phyloP scores from a whole-genome alignment of 2,329 filamentous ascomycete genomes.

The Raffaelea albimanens region DNA sequence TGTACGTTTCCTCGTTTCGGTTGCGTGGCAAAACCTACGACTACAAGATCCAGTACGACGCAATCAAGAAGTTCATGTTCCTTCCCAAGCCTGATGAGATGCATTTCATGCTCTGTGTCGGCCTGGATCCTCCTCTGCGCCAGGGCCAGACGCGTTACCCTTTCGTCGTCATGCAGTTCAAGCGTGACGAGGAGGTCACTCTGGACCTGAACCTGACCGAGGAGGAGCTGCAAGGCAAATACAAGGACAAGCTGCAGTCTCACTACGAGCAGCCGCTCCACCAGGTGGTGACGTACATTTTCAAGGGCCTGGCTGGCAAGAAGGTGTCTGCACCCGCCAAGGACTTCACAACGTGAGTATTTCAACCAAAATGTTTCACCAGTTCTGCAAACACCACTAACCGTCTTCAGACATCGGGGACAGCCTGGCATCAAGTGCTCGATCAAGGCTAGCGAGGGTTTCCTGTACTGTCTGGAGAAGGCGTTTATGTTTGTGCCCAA shows the following conservation, averaged over 20 bases:
- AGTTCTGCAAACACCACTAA: background rate
- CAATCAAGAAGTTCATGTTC: slow-evolving; percentile 98
- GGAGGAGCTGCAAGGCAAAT: slow-evolving; percentile 71
- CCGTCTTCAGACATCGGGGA: slow-evolving; percentile 61
- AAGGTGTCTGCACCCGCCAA: slow-evolving; percentile 90
- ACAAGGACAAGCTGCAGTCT: slow-evolving; percentile 78
- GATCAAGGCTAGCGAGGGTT: slow-evolving; percentile 99
- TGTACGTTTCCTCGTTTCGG: slow-evolving; percentile 97
- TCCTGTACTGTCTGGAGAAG: slow-evolving; percentile 94
- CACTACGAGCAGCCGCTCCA: slow-evolving; percentile 93
- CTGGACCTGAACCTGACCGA: slow-evolving; percentile 95
- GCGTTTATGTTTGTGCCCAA: slow-evolving; percentile 99
- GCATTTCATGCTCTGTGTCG: slow-evolving; percentile 89
- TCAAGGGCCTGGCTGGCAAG: slow-evolving; percentile 88
- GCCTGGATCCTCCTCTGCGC: slow-evolving; percentile 85
- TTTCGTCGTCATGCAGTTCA: slow-evolving; percentile 98
- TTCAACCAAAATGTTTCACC: background rate
- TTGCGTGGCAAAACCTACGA: slow-evolving; percentile 98
- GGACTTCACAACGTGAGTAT: slow-evolving; percentile 69
- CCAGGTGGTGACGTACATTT: slow-evolving; percentile 89
- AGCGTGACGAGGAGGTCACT: slow-evolving; percentile 93
- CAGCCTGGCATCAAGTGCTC: slow-evolving; percentile 97
- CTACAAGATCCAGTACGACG: slow-evolving; percentile 98
- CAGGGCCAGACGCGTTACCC: slow-evolving; percentile 97
- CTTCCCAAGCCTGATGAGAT: slow-evolving; percentile 97